A percentile compares a stretch with the other conserved stretches of the same genome.
phyloP scores from a whole-genome alignment of 1,284 basidiomycete species.

The Ustilago esculenta region DNA sequence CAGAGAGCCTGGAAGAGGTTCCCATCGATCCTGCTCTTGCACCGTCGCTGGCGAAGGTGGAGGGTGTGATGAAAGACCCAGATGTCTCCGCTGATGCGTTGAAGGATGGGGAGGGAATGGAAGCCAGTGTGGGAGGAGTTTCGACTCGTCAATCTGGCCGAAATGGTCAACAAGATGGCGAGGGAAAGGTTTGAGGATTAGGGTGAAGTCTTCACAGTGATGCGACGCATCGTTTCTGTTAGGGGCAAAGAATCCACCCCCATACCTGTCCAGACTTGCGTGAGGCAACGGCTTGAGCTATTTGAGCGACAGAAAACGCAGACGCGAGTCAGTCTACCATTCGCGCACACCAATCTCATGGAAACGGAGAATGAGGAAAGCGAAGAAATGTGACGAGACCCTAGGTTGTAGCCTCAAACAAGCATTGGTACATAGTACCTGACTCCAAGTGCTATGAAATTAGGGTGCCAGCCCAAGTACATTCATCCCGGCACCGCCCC shows the following conservation, averaged over 20 bases:
- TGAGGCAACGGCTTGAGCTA: slow-evolving; percentile 31
- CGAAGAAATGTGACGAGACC: slow-evolving; percentile 34
- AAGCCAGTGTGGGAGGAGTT: slow-evolving; percentile 24
- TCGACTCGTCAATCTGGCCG: slow-evolving; percentile 8
- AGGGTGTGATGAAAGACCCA: neutral
- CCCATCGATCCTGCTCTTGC: slow-evolving; percentile 13
- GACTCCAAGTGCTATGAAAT: slow-evolving; percentile 57
- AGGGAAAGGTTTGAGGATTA: slow-evolving; percentile 38
- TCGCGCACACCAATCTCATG: no score
- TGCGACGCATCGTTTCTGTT: slow-evolving; percentile 1
- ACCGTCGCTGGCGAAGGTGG: neutral
- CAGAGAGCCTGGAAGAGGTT: neutral
- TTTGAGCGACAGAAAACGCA: neutral
- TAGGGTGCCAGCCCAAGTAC: slow-evolving; percentile 53
- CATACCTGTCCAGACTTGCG: slow-evolving; percentile 2
- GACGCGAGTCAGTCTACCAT: no score
- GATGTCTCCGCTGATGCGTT: slow-evolving; percentile 35
- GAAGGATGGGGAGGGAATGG: slow-evolving; percentile 22
- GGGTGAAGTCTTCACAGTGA: slow-evolving; percentile 13
- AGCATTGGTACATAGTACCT: slow-evolving; percentile 53
- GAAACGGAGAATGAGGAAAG: slow-evolving; percentile 1
- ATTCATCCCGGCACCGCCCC: slow-evolving; percentile 40
- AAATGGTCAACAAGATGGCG: slow-evolving; percentile 12
- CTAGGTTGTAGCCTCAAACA: slow-evolving; percentile 56
- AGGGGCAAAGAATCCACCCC: slow-evolving; percentile 9